Evolutionary conservation across 306 rosid species (phyloP).

Genomic region (Cucurbita moschata): DNA sequence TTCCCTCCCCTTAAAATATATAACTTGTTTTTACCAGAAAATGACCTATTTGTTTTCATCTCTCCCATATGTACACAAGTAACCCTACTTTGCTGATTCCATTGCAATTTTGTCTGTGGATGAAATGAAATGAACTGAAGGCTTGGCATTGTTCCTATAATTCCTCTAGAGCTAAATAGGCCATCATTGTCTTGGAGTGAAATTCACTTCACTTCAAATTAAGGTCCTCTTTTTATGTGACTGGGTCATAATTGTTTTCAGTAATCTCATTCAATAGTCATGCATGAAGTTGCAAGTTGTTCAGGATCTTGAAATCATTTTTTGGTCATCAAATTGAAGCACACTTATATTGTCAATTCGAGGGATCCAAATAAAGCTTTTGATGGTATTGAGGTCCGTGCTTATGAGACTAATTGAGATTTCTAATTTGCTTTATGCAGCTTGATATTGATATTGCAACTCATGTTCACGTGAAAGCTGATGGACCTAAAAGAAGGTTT

Average conservation of each 20-base stretch:
- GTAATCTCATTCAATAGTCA: not conserved
- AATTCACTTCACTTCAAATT: not conserved
- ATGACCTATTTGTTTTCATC: too few species aligned
- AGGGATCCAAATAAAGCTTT: not conserved
- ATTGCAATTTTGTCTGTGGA: too few species aligned
- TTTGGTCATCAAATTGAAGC: not conserved
- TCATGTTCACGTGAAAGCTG: slow-evolving; percentile 62
- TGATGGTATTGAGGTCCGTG: not conserved
- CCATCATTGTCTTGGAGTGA: not conserved
- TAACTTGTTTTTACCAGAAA: too few species aligned
- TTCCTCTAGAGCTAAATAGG: too few species aligned
- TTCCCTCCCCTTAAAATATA: too few species aligned
- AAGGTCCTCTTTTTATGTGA: not conserved
- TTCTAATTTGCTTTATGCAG: slow-evolving; percentile 29
- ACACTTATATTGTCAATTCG: not conserved
- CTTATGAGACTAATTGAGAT: not conserved
- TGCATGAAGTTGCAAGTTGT: not conserved
- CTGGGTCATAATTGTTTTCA: not conserved
- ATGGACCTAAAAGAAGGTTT: slow-evolving; percentile 92
- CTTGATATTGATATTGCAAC: slow-evolving; percentile 64
- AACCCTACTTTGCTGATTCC: too few species aligned
- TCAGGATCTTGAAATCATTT: not conserved
- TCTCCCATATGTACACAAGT: too few species aligned
- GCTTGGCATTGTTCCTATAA: too few species aligned
- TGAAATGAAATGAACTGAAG: too few species aligned